Base-by-base conservation (phyloP, 2,329 filamentous ascomycete genomes). In the Hirsutella minnesotensis region DNA sequence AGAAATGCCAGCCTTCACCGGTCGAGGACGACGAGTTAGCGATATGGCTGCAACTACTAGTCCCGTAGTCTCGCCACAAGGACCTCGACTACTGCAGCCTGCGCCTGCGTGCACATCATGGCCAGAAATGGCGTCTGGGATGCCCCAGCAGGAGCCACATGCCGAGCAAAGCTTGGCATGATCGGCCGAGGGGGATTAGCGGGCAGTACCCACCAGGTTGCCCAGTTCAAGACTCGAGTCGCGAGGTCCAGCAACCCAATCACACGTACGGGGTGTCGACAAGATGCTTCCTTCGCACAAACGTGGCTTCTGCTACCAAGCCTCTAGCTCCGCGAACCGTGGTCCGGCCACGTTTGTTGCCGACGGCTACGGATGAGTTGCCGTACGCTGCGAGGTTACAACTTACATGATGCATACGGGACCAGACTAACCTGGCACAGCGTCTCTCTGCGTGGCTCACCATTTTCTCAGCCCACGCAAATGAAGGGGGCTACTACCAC, bases 121-220 rank as follows among this genome's bases (percentile, higher is more conserved):
- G 40, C 47, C 49, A 46, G 44, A 48, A 48, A 46, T 50, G 49
- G 44, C 43, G 39, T 40, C 24, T 46, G 12, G 34, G 43, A 42
- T 40, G 35, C 44, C 46, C 47, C 50, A 43, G 48, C 44, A 42
- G 44, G 40, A 46, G 43, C 49, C 51, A 51, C 52, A 53, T 55
- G 51, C 52, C 51, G 51, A 51, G 40, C 44, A 53, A 56, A 49
- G 52, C 53, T 56, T 55, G 53, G 53, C 51, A 47, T 46, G 41
- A 44, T 44, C 46, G 38, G 43, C 35, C 40, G 42, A 45, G 41
- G 40, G 40, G 16, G 19, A 38, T 15, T 4, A 18, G 9, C 22
- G 31, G n/a, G 15, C 15, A 34, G 31, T 27, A 27, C 24, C 24
- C 24, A 27, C 24, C 24, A 34, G 12, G 5, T n/a, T 13, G 10